phyloP scores from a whole-genome alignment of 306 rosid species.

The Cucumis hystrix region DNA sequence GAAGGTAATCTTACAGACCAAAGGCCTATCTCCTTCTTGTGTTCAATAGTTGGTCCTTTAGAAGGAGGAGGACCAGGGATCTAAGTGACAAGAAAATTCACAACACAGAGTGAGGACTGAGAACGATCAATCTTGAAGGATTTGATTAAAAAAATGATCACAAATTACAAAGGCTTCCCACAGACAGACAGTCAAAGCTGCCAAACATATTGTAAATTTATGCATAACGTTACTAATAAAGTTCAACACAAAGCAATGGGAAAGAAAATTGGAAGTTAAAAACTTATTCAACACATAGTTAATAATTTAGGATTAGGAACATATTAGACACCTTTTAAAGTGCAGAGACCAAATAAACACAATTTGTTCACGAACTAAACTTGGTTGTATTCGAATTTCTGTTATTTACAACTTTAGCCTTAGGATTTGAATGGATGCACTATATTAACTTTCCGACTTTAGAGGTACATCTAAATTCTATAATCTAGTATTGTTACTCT shows the following conservation, averaged over 20 bases:
- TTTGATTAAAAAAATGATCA: not conserved
- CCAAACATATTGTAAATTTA: not conserved
- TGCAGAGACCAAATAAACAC: no score
- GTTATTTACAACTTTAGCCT: no score
- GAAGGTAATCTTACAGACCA: conserved; percentile 71
- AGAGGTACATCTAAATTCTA: no score
- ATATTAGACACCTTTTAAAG: no score
- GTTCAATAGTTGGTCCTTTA: conserved; percentile 42
- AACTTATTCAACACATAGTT: no score
- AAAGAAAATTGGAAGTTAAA: no score
- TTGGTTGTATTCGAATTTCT: no score
- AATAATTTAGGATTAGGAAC: no score
- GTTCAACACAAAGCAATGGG: not conserved
- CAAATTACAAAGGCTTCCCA: not conserved
- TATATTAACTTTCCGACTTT: no score
- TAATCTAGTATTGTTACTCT: no score
- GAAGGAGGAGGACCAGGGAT: conserved; percentile 63
- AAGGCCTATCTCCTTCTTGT: conserved; percentile 54
- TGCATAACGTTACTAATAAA: not conserved
- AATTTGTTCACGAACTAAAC: no score
- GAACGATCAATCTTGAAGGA: not conserved
- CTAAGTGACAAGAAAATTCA: conserved; percentile 12
- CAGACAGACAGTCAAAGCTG: not conserved
- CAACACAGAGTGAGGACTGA: not conserved
- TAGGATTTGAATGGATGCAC: no score